Conservation (phyloP, 1,284 basidiomycete genomes). For the Exobasidium rhododendri region DNA sequence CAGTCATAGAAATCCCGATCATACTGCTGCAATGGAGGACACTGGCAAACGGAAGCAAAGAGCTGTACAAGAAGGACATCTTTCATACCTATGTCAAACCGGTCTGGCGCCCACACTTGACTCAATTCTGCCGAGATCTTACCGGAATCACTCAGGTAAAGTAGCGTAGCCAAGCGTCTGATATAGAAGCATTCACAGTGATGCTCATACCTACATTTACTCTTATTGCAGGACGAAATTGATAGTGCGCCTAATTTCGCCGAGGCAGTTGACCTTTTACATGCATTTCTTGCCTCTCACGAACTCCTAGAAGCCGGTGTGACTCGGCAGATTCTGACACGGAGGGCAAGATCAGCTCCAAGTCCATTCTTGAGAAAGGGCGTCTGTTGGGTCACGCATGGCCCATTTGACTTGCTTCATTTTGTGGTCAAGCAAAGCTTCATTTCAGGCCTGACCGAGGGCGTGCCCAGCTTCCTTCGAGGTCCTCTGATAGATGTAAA, state of each 20-base stretch:
- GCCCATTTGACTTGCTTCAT: slow-evolving; percentile 68
- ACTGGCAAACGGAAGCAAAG: slow-evolving; percentile 16
- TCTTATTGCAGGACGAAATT: slow-evolving; percentile 66
- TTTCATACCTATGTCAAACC: slow-evolving; percentile 86
- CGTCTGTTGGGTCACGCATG: slow-evolving; percentile 60
- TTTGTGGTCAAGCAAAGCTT: slow-evolving; percentile 74
- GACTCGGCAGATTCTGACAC: slow-evolving; percentile 9
- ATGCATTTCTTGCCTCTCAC: slow-evolving; percentile 63
- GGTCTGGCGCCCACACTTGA: slow-evolving; percentile 75
- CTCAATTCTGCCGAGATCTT: slow-evolving; percentile 76
- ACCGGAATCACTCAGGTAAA: slow-evolving; percentile 88
- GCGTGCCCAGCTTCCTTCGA: slow-evolving; percentile 32
- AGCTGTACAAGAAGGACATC: slow-evolving; percentile 59
- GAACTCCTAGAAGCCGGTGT: slow-evolving; percentile 47
- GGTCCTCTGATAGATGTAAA: slow-evolving; percentile 51
- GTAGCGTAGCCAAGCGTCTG: slow-evolving; percentile 15
- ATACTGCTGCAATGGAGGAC: slow-evolving; percentile 73
- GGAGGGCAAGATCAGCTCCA: neutral
- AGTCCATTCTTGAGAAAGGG: slow-evolving; percentile 18
- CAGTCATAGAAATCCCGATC: slow-evolving; percentile 73
- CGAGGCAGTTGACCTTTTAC: slow-evolving; percentile 65
- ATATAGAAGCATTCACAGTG: neutral
- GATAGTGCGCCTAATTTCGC: slow-evolving; percentile 74
- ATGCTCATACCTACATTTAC: no score
- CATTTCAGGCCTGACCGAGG: slow-evolving; percentile 59